Base-by-base conservation (phyloP, 2,329 filamentous ascomycete species). In the Colletotrichum spaethianum region DNA sequence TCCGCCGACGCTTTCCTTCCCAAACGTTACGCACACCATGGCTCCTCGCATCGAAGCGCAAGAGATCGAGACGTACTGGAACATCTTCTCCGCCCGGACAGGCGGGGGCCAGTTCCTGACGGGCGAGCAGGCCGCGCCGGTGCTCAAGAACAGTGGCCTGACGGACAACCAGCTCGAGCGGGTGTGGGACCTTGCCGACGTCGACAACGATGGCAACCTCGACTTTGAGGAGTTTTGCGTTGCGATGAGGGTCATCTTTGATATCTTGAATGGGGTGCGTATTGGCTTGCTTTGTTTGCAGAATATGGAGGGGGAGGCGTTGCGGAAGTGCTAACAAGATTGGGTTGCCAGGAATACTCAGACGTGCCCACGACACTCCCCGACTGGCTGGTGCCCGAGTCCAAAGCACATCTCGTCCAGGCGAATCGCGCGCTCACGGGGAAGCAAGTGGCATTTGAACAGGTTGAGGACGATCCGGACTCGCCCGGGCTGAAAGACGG, bases 181-280 rank as follows among this genome's bases (percentile, higher is more conserved):
- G 77, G 94, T 99, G 74, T 99, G 96, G 96, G 96, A 99, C 80
- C 88, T 99, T 74, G 94, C 96, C 70, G 96, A 99, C 81, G 94
- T 99, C 73, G 96, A 99, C 83, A 95, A 95, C 77, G 96, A 99
- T 85, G 96, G 96, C 74, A 97, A 97, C 83, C 88, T 99, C 66
- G 96, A 99, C 84, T 99, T 99, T 86, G 96, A 99, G 85, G 96
- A 99, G 87, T 99, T 99, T 82, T 99, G 96, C 83, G 96, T 99
- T 70, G 96, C 95, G 48, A 99, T 99, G 96, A 91, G 96, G 79
- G 86, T 99, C 79, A 98, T 98, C 78, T 99, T 98, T 82, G 96
- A 99, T 82, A 86, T 98, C 75, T 92, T 99, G 77, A 99, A 99
- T 79, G 96, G 96, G 78, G 94, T 97, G 88, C 74, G 89, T 84